Conservation (phyloP, 805 yeast genomes). For the Ogataea naganishii region DNA sequence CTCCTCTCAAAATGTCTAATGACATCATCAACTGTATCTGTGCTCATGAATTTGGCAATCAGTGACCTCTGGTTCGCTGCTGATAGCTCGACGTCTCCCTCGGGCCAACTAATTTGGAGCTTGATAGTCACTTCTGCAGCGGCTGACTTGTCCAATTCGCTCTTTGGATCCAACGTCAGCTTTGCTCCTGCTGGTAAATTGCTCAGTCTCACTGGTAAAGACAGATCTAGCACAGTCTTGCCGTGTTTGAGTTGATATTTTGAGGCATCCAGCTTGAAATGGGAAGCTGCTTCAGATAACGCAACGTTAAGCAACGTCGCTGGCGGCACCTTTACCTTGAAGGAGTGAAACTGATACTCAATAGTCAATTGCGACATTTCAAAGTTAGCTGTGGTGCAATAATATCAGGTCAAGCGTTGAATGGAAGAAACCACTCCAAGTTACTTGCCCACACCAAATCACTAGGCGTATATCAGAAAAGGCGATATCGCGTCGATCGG, state of each 20-base stretch:
- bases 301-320: constrained; percentile 29
- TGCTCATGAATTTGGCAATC: constrained; percentile 7
- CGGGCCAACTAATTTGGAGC: constrained; percentile 13
- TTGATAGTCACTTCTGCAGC: constrained; percentile 13
- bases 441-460: no score
- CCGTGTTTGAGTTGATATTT: constrained; percentile 17
- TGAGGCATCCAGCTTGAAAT: constrained; percentile 25
- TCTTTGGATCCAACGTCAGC: constrained; percentile 17
- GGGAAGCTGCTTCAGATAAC: constrained; percentile 22
- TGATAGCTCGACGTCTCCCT: constrained; percentile 7
- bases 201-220: constrained; percentile 33
- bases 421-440: no score
- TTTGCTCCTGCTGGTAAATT: constrained; percentile 38
- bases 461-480: no score
- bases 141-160: constrained; percentile 1
- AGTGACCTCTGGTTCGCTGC: constrained; percentile 8
- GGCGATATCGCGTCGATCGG: no score
- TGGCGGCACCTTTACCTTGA: constrained; percentile 26
- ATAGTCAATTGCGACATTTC: constrained; percentile 30
- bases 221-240: constrained; percentile 23
- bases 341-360: constrained; percentile 22
- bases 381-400: not conserved
- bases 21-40: constrained; percentile 7
- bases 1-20: constrained; percentile 9
- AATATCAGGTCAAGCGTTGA: no score